Percentiles rank a stretch among this genome's conserved stretches.
Evolutionary conservation across 2,329 filamentous ascomycete species (phyloP).

Genomic region (Verticillium nubilum): DNA sequence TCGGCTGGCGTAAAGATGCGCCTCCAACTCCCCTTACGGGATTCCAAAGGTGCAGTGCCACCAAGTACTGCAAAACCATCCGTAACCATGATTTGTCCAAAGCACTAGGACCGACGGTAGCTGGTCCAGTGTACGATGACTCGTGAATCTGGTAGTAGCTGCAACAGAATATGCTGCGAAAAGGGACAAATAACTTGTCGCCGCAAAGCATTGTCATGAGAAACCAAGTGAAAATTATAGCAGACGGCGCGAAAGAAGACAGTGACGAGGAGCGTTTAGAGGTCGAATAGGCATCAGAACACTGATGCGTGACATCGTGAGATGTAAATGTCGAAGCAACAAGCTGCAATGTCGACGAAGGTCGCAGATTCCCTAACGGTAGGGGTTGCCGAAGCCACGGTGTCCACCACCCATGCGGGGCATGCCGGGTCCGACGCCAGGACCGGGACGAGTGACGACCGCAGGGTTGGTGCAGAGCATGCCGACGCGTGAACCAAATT

Average conservation of each 20-base stretch:
- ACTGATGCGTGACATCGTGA: neutral
- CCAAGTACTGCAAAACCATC: conserved; percentile 50
- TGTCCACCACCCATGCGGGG: conserved; percentile 52
- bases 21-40: conserved; percentile 5
- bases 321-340: neutral
- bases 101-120: conserved; percentile 43
- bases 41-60: conserved; percentile 6
- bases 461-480: conserved; percentile 98
- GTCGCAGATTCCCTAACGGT: conserved; percentile 38
- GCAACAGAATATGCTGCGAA: conserved; percentile 44
- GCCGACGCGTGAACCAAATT: conserved; percentile 95
- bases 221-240: conserved; percentile 19
- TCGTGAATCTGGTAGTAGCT: conserved; percentile 49
- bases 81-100: conserved; percentile 60
- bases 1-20: conserved; percentile 5
- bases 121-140: conserved; percentile 51
- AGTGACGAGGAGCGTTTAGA: conserved; percentile 5
- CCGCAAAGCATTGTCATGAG: conserved; percentile 15
- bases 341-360: neutral
- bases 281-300: conserved; percentile 15
- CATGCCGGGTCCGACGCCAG: conserved; percentile 66
- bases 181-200: conserved; percentile 37
- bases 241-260: conserved; percentile 1
- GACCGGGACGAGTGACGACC: conserved; percentile 80
- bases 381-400: conserved; percentile 49